Evolutionary conservation across 2,329 filamentous ascomycete species (phyloP), one percentile per base, ranked within the genome.

Genomic region (Alternaria conjuncta): DNA sequence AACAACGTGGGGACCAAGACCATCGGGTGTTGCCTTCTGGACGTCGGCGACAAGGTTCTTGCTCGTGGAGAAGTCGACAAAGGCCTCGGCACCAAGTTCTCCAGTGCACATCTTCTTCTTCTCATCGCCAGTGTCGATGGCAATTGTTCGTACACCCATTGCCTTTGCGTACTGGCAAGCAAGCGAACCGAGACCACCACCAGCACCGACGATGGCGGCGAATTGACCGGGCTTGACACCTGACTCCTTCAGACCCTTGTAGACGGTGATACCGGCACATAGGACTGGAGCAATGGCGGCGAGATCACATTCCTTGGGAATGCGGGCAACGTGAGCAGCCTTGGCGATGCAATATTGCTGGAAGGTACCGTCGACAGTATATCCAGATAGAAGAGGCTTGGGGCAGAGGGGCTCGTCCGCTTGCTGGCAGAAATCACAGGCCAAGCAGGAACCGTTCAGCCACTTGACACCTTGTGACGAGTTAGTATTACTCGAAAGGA

Each of bases 261-360:
- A 96, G 68, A 95, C 93, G 15, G 93, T 96, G 81, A 96, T 89
- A 77, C 92, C 92, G 47, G 92, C 92, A 81, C 93, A 96, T 32
- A 97, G 87, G 60, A 97, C 87, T 13, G 93, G 93, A 2, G 93
- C 87, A 61, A 96, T 86, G 55, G 88, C 89, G 76, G 94, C 93
- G 47, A 97, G 89, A 63, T 88, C 84, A 66, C 90, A 87, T 15
- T 91, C 88, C 81, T 94, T 91, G 69, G 92, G 92, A 68, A 97
- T 90, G 71, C 90, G 89, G 26, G 93, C 92, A 15, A 96, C 89
- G 80, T 97, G 92, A 18, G 91, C 88, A 15, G 93, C 94, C 81
- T 97, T 96, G 71, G 90, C 94, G 71, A 97, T 88, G 79, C 88
- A 89, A 84, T 97, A 97, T 84, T 97, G 90, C 85, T 97, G 94